phyloP scores from a whole-genome alignment of 305 asterid species.

The Ajuga reptans region DNA sequence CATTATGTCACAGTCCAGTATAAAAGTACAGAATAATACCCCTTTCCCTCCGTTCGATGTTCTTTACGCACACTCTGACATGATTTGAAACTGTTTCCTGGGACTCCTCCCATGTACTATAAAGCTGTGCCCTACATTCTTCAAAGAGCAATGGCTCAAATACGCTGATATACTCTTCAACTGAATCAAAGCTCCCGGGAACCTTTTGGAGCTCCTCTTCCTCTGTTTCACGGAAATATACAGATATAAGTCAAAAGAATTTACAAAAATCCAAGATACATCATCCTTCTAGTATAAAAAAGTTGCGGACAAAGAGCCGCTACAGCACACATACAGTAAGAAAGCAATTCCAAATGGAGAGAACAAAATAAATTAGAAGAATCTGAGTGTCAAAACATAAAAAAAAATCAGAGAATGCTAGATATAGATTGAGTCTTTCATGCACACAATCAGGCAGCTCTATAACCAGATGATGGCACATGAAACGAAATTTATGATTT shows the following conservation, averaged over 20 bases:
- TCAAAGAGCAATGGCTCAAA: constrained; percentile 98
- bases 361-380: neutral
- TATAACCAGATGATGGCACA: neutral
- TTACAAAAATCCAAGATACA: neutral
- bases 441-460: neutral
- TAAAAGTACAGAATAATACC: constrained; percentile 41
- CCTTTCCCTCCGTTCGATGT: constrained; percentile 86
- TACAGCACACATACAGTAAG: neutral
- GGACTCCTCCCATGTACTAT: constrained; percentile 89
- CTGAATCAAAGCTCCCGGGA: constrained; percentile 89
- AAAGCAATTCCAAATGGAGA: neutral
- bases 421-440: neutral
- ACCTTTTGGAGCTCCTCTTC: constrained; percentile 90
- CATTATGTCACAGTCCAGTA: neutral
- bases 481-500: constrained; percentile 8
- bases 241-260: neutral
- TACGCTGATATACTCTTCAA: constrained; percentile 82
- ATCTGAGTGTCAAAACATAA: neutral
- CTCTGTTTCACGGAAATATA: constrained; percentile 41
- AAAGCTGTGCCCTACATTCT: constrained; percentile 94
- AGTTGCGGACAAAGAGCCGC: neutral
- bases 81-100: constrained; percentile 56
- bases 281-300: neutral
- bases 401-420: neutral
- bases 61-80: constrained; percentile 70